phyloP scores from a whole-genome alignment of 208 protist genomes.

The Acanthamoeba healyi region DNA sequence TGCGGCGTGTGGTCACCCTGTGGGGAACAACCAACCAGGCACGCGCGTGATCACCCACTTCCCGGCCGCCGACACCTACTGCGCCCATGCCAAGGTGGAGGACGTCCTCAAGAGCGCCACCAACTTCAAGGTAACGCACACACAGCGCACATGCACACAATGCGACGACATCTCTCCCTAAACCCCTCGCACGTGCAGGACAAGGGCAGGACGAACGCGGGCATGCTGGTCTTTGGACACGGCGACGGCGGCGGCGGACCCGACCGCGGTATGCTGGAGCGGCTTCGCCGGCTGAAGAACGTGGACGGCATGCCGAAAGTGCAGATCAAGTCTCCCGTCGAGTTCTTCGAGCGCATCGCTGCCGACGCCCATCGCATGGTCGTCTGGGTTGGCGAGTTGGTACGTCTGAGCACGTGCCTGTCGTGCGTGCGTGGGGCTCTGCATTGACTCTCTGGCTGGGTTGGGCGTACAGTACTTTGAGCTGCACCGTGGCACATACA shows the following conservation, averaged over 20 bases:
- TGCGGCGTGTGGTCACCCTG: too few relatives aligned
- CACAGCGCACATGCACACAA: neutral
- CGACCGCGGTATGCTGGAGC: conserved; percentile 84
- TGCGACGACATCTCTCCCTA: too few relatives aligned
- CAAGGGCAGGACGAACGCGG: conserved; percentile 14
- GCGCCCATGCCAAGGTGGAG: conserved; percentile 77
- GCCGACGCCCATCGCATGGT: conserved; percentile 73
- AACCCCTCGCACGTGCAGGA: neutral
- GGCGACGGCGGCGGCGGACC: conserved; percentile 90
- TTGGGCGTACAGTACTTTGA: conserved; percentile 89
- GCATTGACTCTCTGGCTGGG: too few relatives aligned
- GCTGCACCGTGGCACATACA: conserved; percentile 88
- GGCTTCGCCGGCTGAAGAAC: conserved; percentile 55
- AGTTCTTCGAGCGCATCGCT: conserved; percentile 81
- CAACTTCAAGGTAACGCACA: conserved; percentile 83
- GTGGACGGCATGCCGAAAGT: conserved; percentile 82
- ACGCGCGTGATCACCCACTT: conserved; percentile 87
- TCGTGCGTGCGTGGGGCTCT: neutral
- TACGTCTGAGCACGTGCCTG: neutral
- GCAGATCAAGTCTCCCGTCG: conserved; percentile 1
- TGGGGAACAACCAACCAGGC: too few relatives aligned
- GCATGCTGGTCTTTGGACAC: conserved; percentile 78
- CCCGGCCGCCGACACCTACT: conserved; percentile 89
- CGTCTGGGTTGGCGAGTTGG: conserved; percentile 86
- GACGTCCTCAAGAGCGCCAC: conserved; percentile 77